A percentile compares a stretch with the other conserved stretches of the same genome.
phyloP scores from a whole-genome alignment of 148 eudicot genomes.

The Camellia lanceoleosa region DNA sequence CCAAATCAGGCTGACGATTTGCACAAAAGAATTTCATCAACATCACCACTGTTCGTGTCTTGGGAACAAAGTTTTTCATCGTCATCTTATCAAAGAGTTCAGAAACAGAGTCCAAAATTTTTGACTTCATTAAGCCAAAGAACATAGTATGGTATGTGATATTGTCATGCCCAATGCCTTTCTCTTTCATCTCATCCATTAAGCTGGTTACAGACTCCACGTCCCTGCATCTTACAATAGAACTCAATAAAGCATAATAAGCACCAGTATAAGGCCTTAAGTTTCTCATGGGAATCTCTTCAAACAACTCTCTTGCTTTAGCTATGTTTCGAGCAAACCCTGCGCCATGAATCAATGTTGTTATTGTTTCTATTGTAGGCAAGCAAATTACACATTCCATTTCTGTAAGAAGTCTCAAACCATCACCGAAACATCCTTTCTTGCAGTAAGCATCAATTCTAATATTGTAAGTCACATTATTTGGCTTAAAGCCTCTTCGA shows the following conservation, averaged over 20 bases:
- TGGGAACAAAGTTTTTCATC: slow-evolving; percentile 54
- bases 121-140: slow-evolving; percentile 52
- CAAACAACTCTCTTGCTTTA: slow-evolving; percentile 64
- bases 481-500: slow-evolving; percentile 78
- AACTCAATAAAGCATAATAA: slow-evolving; percentile 72
- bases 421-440: slow-evolving; percentile 59
- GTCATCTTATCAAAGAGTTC: slow-evolving; percentile 57
- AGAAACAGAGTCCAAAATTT: slow-evolving; percentile 45
- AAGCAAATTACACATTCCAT: slow-evolving; percentile 56
- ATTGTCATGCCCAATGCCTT: slow-evolving; percentile 46
- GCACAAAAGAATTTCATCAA: slow-evolving; percentile 79
- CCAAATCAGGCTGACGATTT: slow-evolving; percentile 49
- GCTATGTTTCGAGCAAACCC: slow-evolving; percentile 64
- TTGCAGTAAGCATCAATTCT: slow-evolving; percentile 87
- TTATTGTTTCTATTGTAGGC: slow-evolving; percentile 66
- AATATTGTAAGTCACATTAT: slow-evolving; percentile 65
- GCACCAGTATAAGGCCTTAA: slow-evolving; percentile 63
- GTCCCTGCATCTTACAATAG: slow-evolving; percentile 58
- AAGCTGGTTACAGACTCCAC: slow-evolving; percentile 44
- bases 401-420: slow-evolving; percentile 63
- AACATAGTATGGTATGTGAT: slow-evolving; percentile 76
- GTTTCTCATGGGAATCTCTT: slow-evolving; percentile 48
- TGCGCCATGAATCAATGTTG: slow-evolving; percentile 90
- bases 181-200: slow-evolving; percentile 72
- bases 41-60: slow-evolving; percentile 74